Percentiles rank a stretch among this genome's conserved stretches.
These are phyloP conservation scores for Orobanche coerulescens DNA, from an alignment of 257 asterid genomes.

Conservation along the genomic window DNA sequence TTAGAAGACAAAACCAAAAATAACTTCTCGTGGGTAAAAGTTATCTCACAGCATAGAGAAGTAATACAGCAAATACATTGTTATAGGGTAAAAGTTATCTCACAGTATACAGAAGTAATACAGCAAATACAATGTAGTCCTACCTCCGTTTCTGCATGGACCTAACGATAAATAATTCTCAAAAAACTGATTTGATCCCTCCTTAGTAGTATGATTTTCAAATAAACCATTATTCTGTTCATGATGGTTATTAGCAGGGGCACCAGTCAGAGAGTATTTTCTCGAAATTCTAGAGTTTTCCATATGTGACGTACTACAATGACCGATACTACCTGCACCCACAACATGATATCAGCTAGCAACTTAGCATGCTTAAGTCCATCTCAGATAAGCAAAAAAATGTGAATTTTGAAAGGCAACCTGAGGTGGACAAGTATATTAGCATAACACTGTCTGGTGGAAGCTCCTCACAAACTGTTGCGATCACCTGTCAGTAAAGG, in stretches of 20 bases:
- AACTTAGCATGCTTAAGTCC: conserved; percentile 17
- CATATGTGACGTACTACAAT: conserved; percentile 34
- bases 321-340: conserved; percentile 46
- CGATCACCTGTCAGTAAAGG: conserved; percentile 57
- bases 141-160: conserved; percentile 81
- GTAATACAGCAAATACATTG: conserved; percentile 17
- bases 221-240: conserved; percentile 39
- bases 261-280: conserved; percentile 35
- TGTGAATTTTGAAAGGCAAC: conserved; percentile 31
- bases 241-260: conserved; percentile 31
- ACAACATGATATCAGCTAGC: conserved; percentile 22
- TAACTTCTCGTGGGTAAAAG: conserved; percentile 16
- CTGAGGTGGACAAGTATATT: conserved; percentile 75
- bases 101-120: conserved; percentile 14
- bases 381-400: conserved; percentile 18
- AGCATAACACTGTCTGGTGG: conserved; percentile 77
- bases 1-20: conserved; percentile 13
- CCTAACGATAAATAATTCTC: conserved; percentile 66
- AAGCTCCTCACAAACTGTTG: conserved; percentile 78
- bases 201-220: conserved; percentile 46
- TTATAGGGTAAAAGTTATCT: neutral
- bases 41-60: neutral
- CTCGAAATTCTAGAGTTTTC: conserved; percentile 48
- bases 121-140: neutral
- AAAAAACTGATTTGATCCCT: conserved; percentile 40